These are phyloP conservation scores for Paecilomyces sp. DNA, from an alignment of 2,329 filamentous ascomycete genomes.

Conservation along the genomic window DNA sequence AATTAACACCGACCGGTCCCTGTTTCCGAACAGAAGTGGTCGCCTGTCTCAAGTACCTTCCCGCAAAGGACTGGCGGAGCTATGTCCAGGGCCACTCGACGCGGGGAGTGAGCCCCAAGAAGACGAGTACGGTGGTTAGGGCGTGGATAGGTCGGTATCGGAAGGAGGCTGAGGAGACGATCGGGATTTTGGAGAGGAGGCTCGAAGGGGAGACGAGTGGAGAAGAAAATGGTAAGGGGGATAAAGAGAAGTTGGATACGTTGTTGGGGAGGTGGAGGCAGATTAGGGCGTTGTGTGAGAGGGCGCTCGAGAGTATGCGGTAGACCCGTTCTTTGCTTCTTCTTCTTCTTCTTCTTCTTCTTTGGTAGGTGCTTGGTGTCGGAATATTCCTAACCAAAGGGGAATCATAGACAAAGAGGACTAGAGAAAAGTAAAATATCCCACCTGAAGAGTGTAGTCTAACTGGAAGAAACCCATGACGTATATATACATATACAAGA, in stretches of 20 bases:
- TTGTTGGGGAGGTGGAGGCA: constrained; percentile 33
- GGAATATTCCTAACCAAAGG: neutral
- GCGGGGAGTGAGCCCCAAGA: constrained; percentile 19
- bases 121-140: constrained; percentile 25
- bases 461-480: neutral
- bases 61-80: constrained; percentile 29
- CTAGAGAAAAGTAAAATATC: neutral
- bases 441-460: neutral
- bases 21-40: constrained; percentile 39
- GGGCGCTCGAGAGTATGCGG: constrained; percentile 15
- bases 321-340: neutral
- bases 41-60: constrained; percentile 33
- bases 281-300: constrained; percentile 26
- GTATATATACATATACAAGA: neutral
- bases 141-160: constrained; percentile 29
- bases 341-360: neutral
- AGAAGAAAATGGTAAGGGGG: constrained; percentile 8
- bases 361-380: neutral
- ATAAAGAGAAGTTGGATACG: constrained; percentile 14
- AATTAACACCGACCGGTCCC: constrained; percentile 27
- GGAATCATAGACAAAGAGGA: neutral
- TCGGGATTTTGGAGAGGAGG: constrained; percentile 16
- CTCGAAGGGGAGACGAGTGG: constrained; percentile 2
- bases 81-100: constrained; percentile 31
- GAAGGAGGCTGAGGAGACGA: constrained; percentile 23